Base-by-base conservation (phyloP, 2,329 filamentous ascomycete genomes). In the Botrytis cinerea region DNA sequence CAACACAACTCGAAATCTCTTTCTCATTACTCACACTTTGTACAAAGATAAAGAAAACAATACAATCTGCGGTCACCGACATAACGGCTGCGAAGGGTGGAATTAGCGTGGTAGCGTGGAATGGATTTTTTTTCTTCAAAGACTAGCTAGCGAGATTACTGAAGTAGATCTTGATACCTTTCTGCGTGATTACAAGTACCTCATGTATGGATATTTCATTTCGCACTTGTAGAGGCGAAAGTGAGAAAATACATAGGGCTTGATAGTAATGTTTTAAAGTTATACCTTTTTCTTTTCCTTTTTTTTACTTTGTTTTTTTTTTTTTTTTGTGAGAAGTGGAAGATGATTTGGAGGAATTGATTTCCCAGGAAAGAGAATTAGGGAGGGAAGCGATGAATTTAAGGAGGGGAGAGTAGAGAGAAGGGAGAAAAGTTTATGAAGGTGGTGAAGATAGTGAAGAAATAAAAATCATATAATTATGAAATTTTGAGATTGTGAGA, bases 21-120 rank as follows among this genome's bases (percentile, higher is more conserved):
- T 45, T 72, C 46, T 61, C 68, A 8, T 22, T 46, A 70, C 60
- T 57, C 51, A 40, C 43, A 43, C 61, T 59, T 72, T 72, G 70
- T 72, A 67, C 46, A 72, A 67, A 67, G 70, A 72, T 46, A 32
- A 32, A 72, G 45, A 57, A 63, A 59, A 59, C n/a, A 57, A 72
- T 6, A 67, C 16, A 66, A 64, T 35, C 70, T 72, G 61, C 70
- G 18, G 61, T 66, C 70, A 59, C 61, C 70, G 70, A 45, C 70
- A 72, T 61, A 59, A 71, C 38, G 61, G 32, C 61, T 57, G 70
- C 61, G 70, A 57, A 20, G 59, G 46, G 38, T 72, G 35, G 38
- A 72, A 72, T 67, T 54, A 51, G 45, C 35, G 61, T 43, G 43
- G 61, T 54, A 51, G 45, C 35, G 61, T 43, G 43, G 61, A 32